These are phyloP conservation scores for Coelastrella sp. DNA, from an alignment of 139 green algal genomes.

Conservation along the genomic window DNA sequence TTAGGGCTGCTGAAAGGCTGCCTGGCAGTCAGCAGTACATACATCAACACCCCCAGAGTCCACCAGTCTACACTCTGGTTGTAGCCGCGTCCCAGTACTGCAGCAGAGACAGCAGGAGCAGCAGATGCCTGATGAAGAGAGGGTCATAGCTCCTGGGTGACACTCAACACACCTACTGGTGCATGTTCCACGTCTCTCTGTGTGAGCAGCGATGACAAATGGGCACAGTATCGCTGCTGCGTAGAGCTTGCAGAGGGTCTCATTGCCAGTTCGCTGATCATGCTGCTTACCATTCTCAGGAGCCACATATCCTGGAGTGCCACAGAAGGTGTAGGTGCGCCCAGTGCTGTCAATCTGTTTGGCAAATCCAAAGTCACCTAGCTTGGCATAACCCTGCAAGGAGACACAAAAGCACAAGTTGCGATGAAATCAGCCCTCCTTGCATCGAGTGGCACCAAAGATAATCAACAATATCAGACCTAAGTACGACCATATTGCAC, in stretches of 20 bases:
- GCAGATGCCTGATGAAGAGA: background rate
- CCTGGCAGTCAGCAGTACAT: constrained; percentile 95
- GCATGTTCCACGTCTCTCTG: background rate
- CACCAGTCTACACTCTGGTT: constrained; percentile 94
- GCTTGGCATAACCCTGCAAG: constrained; percentile 85
- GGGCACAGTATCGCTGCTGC: background rate
- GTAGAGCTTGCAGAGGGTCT: background rate
- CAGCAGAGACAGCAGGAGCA: background rate
- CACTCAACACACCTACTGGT: background rate
- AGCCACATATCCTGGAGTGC: constrained; percentile 81
- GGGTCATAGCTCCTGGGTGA: background rate
- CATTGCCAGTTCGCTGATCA: background rate
- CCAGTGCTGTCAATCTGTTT: constrained; percentile 80
- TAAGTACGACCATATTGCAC: no score
- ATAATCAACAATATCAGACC: no score
- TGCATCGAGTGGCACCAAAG: background rate
- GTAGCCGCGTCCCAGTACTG: constrained; percentile 93
- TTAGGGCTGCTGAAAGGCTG: constrained; percentile 94
- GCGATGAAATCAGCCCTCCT: background rate
- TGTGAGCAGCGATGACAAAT: no score
- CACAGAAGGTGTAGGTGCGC: constrained; percentile 98
- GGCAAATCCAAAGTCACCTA: constrained; percentile 94
- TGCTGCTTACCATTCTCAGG: constrained; percentile 45
- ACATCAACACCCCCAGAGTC: constrained; percentile 95
- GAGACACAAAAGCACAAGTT: background rate